Base-by-base conservation (phyloP, 2,329 filamentous ascomycete species). In the Claviceps maximensis region DNA sequence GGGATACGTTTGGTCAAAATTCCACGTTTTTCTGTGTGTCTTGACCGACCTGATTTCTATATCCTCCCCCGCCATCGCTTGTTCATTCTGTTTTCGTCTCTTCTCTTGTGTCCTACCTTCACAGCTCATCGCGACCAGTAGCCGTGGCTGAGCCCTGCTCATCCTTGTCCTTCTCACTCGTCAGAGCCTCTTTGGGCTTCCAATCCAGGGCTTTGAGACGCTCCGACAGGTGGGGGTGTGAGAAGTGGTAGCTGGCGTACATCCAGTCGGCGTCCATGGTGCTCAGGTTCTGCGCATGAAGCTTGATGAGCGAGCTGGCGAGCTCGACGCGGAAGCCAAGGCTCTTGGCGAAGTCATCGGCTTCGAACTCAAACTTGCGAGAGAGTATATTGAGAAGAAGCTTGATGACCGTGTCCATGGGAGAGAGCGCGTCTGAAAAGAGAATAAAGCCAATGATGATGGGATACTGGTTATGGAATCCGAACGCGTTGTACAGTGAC, bases 181-280 rank as follows among this genome's bases (percentile, higher is more conserved):
- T 66, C 21, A 77, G 69, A 58, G 72, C 75, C 55, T 72, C 67
- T 17, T 69, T 72, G 50, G 87, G 82, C 64, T 84, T 83, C 90
- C 91, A 98, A 58, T 87, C 84, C 56, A 98, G 78, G 1, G 91
- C 93, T 69, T 87, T 88, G 62, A 98, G 77, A 63, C 93, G 83
- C 78, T 98, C 94, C 1, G 90, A 87, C 59, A 98, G 75, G 60
- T 97, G 96, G 1, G 93, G 93, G 71, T 98, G 93, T 25, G 91
- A 96, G 77, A 94, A 96, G 74, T 98, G 90, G 76, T 97, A 98
- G 71, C 86, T 94, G 52, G 93, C 93, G 70, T 95, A 98, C 79
- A 96, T 83, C 86, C 87, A 95, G 71, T 98, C 94, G 29, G 93
- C 93, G 63, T 98, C 93, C 91, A 98, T 97, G 56, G 88, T 94